phyloP scores from a whole-genome alignment of 2,329 filamentous ascomycete genomes.

The Amauroascus niger region DNA sequence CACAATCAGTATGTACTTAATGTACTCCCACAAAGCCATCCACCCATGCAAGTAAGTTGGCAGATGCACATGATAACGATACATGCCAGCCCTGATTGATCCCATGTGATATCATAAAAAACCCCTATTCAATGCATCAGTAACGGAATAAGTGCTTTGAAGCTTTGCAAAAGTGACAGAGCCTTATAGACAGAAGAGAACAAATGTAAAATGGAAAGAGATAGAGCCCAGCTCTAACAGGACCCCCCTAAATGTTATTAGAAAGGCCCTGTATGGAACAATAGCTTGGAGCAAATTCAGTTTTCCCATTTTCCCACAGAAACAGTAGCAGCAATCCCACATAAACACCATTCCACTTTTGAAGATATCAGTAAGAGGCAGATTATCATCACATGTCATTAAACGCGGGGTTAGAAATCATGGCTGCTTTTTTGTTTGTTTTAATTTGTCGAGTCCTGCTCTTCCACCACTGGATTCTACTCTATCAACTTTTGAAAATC shows the following conservation, averaged over 20 bases:
- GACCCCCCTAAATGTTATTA: no score
- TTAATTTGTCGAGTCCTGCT: slow-evolving; percentile 9
- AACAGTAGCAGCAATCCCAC: not conserved
- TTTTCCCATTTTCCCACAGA: not conserved
- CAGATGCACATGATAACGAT: not conserved
- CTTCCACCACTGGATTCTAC: slow-evolving; percentile 3
- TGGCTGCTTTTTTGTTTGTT: slow-evolving; percentile 9
- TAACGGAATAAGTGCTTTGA: not conserved
- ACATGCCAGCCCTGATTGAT: slow-evolving; percentile 4
- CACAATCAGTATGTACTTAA: not conserved
- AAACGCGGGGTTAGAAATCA: slow-evolving; percentile 11
- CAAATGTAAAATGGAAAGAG: not conserved
- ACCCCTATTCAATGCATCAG: slow-evolving; percentile 1
- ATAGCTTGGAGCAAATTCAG: not conserved
- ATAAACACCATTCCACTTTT: slow-evolving; percentile 15
- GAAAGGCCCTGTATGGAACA: not conserved
- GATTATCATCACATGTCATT: slow-evolving; percentile 15
- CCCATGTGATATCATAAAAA: not conserved
- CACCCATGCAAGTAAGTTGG: slow-evolving; percentile 9
- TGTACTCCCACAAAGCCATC: slow-evolving; percentile 2
- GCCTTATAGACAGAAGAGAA: not conserved
- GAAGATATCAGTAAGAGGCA: not conserved
- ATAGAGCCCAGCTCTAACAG: slow-evolving; percentile 11
- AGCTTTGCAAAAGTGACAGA: not conserved
- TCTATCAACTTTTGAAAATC: not conserved